Percentiles rank a stretch among this genome's conserved stretches.
Evolutionary conservation across 306 rosid genomes (phyloP).

Genomic region (Crotalaria pallida): DNA sequence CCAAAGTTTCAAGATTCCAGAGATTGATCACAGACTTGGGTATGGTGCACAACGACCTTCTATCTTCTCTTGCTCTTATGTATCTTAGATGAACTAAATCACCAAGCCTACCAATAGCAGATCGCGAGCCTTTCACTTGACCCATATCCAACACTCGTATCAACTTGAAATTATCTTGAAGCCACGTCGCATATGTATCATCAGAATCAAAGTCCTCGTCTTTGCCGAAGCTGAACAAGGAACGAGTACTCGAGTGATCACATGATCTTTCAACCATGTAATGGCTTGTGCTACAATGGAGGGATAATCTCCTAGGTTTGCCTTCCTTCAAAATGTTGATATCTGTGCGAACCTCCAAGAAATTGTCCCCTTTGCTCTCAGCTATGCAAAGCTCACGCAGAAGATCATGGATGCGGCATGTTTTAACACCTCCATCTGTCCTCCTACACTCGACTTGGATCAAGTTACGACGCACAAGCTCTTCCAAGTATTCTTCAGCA

Average conservation of each 20-base stretch:
- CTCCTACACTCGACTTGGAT: background rate
- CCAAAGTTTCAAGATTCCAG: background rate
- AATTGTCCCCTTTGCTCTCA: background rate
- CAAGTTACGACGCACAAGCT: background rate
- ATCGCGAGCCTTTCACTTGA: no score
- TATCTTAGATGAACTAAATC: background rate
- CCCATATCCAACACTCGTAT: background rate
- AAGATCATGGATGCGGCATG: background rate
- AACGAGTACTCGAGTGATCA: background rate
- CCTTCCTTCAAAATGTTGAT: background rate
- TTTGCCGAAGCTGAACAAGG: background rate
- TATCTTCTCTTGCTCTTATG: background rate
- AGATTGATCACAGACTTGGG: background rate
- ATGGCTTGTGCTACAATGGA: background rate
- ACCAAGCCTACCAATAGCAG: no score
- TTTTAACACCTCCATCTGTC: background rate
- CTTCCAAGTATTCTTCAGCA: background rate
- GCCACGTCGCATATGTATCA: background rate
- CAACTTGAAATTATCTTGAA: background rate
- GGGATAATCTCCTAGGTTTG: background rate
- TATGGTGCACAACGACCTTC: accelerated
- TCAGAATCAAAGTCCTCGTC: accelerated
- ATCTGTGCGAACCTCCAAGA: background rate
- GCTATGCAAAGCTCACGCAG: background rate
- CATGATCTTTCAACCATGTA: background rate